Percentiles rank a stretch among this genome's conserved stretches.
Conservation (phyloP, 495 filamentous ascomycete genomes). For the Aspergillus homomorphus region DNA sequence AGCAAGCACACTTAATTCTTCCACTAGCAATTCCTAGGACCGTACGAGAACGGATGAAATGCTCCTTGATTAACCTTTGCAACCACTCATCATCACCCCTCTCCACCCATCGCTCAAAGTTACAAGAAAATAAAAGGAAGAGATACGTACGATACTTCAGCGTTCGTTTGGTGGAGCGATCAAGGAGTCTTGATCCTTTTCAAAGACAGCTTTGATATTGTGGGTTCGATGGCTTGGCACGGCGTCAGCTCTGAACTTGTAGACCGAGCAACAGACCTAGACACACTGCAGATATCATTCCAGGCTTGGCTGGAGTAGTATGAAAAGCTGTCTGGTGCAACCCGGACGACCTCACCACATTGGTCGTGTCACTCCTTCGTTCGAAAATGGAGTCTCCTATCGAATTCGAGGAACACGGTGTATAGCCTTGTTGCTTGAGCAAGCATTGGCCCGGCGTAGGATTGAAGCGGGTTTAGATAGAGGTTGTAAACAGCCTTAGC, state of each 20-base stretch:
- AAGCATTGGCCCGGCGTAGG: slow-evolving; percentile 27
- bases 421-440: slow-evolving; percentile 12
- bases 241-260: background rate
- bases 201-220: slow-evolving; percentile 1
- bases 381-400: slow-evolving; percentile 7
- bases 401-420: slow-evolving; percentile 4
- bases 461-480: slow-evolving; percentile 26
- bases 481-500: slow-evolving; percentile 25
- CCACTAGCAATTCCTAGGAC: background rate
- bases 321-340: slow-evolving; percentile 14
- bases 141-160: background rate
- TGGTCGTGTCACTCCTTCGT: slow-evolving; percentile 15
- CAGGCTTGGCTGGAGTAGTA: slow-evolving; percentile 14
- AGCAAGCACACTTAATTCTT: background rate
- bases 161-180: background rate
- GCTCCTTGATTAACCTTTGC: background rate
- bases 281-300: slow-evolving; percentile 14
- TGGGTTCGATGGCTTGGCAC: background rate
- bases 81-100: background rate
- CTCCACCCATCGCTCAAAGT: background rate
- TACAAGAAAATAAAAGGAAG: background rate
- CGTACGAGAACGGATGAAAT: background rate
- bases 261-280: background rate
- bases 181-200: background rate
- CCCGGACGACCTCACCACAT: slow-evolving; percentile 21